phyloP scores from a whole-genome alignment of 352 stramenopile species.

The Hyaloperonospora brassicae region DNA sequence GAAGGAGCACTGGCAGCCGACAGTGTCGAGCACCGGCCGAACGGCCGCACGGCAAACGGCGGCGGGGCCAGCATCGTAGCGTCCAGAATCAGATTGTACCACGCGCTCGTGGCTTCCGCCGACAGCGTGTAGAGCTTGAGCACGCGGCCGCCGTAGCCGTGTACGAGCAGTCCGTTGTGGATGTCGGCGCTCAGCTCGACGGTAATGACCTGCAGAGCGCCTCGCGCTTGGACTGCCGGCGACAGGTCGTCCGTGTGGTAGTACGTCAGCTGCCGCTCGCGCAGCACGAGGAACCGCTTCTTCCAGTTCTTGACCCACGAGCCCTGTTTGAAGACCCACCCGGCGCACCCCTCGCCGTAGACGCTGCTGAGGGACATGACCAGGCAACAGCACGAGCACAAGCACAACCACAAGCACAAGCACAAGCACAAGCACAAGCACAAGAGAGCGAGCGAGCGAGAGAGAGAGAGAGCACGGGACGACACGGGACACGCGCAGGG shows the following conservation, averaged over 20 bases:
- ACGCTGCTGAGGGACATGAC: conserved; percentile 32
- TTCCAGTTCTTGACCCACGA: conserved; percentile 79
- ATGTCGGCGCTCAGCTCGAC: conserved; percentile 75
- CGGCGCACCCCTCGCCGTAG: conserved; percentile 44
- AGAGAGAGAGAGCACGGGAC: too few relatives aligned
- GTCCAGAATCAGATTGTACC: conserved; percentile 71
- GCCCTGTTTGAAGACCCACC: conserved; percentile 83
- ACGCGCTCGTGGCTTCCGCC: conserved; percentile 55
- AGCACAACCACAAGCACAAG: too few relatives aligned
- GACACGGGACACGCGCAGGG: too few relatives aligned
- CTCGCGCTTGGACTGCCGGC: conserved; percentile 58
- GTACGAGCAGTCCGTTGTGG: conserved; percentile 74
- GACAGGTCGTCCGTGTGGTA: conserved; percentile 67
- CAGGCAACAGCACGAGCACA: too few relatives aligned
- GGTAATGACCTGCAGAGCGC: conserved; percentile 80
- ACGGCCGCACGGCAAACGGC: conserved; percentile 15
- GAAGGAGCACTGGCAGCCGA: conserved; percentile 17
- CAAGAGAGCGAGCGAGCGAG: too few relatives aligned
- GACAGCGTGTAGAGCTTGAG: conserved; percentile 84
- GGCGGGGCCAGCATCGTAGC: conserved; percentile 29
- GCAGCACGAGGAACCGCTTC: conserved; percentile 80
- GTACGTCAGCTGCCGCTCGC: conserved; percentile 74
- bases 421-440: too few relatives aligned
- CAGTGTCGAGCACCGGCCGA: conserved; percentile 40
- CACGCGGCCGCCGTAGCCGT: conserved; percentile 69